Evolutionary conservation across 2,329 filamentous ascomycete genomes (phyloP), one percentile per base, ranked within the genome.

Genomic region (Hymenoscyphus repandus): DNA sequence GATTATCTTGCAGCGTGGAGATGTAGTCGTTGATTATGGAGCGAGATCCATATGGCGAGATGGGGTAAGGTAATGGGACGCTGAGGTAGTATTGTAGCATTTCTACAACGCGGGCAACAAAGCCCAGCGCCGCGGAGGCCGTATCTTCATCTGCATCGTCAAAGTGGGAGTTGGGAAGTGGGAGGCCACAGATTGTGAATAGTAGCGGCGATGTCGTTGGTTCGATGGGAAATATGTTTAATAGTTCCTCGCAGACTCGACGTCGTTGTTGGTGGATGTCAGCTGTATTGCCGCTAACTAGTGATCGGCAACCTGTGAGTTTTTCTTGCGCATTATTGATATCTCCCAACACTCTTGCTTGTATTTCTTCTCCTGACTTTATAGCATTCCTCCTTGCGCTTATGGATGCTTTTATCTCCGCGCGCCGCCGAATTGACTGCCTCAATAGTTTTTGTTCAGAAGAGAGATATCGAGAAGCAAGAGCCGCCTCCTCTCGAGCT

Each of bases 181-280:
- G 73, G 1, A 96, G 72, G 13, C 80, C 82, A 62, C 88, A 85
- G 55, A 99, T 95, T 11, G 85, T 89, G 68, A 97, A 97, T 0
- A 84, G 78, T 1, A 97, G 78, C 0, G 89, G 78, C 2, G 78
- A 73, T 11, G 72, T 72, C 6, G 73, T 70, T 0, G 90, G 85
- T 7, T 83, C 79, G 52, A 99, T 95, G 3, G 86, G 83, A 64
- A 91, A 96, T 50, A 96, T 88, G 22, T 74, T 72, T 11, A 82
- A 73, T 0, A 99, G 74, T 57, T 96, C 90, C 58, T 93, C 85
- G 66, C 90, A 91, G 49, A 97, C 88, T 33, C 93, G 85, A 12
- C 91, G 82, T 18, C 91, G 81, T 68, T 97, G 93, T n/a, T 87
- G 89, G 51, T 78, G 82, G n/a, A 90, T 86, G 17, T 83, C 80